A percentile compares a stretch with the other conserved stretches of the same genome.
These are phyloP conservation scores for Avena sativa DNA, from an alignment of 176 grass and related monocot genomes.

Conservation along the genomic window DNA sequence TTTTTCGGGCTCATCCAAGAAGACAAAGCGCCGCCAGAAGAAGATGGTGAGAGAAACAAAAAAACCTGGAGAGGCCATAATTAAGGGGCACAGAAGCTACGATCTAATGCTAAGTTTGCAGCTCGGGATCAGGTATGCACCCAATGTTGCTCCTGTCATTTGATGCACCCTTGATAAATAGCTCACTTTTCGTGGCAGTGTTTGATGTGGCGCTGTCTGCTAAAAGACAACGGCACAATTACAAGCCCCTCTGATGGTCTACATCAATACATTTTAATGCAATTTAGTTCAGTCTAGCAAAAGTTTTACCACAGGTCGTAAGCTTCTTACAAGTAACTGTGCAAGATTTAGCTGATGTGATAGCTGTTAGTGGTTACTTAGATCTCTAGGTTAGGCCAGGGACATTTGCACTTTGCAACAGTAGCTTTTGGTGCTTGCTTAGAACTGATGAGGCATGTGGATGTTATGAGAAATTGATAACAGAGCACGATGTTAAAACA, in stretches of 20 bases:
- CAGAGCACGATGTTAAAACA: neutral
- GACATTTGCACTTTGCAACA: neutral
- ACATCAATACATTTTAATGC: neutral
- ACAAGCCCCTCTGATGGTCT: neutral
- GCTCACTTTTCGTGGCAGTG: neutral
- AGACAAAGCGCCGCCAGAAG: conserved; percentile 75
- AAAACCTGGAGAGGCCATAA: conserved; percentile 86
- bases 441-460: neutral
- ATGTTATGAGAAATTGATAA: neutral
- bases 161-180: conserved; percentile 6
- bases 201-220: neutral
- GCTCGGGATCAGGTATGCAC: conserved; percentile 89
- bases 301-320: neutral
- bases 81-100: conserved; percentile 96
- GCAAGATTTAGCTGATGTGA: conserved; percentile 17
- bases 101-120: conserved; percentile 98
- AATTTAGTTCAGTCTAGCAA: neutral
- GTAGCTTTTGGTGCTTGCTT: neutral
- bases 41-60: conserved; percentile 81
- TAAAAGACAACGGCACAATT: neutral
- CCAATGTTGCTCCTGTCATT: neutral
- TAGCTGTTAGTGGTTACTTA: conserved; percentile 1
- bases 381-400: neutral
- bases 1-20: conserved; percentile 81
- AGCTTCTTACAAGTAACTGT: conserved; percentile 12